Conservation (phyloP, 768 basidiomycete species). For the Hericium rajendrae region DNA sequence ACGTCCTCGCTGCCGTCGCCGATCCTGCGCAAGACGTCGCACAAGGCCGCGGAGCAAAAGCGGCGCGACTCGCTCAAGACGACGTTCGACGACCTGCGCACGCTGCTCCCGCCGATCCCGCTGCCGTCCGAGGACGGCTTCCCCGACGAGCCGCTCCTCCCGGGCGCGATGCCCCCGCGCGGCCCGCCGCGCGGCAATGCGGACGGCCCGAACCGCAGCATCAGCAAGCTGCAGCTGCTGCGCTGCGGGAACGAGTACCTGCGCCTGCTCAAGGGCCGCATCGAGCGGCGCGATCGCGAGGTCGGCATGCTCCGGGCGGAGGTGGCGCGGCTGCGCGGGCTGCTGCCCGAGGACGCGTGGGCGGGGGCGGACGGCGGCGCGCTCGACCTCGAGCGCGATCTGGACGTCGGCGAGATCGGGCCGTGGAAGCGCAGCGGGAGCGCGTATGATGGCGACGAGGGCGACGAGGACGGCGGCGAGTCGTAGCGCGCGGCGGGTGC, state of each 20-base stretch:
- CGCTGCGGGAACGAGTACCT: constrained; percentile 90
- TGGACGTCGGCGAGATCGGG: constrained; percentile 44
- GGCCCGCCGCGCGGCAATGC: constrained; percentile 77
- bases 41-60: constrained; percentile 97
- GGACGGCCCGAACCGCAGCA: constrained; percentile 91
- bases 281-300: constrained; percentile 75
- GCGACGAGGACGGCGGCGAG: constrained; percentile 8
- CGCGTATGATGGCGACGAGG: constrained; percentile 10
- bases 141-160: constrained; percentile 66
- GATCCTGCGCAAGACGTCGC: constrained; percentile 64
- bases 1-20: constrained; percentile 18
- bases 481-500: background rate
- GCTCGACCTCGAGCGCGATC: constrained; percentile 47
- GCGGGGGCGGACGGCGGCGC: constrained; percentile 23
- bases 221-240: constrained; percentile 87
- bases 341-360: constrained; percentile 23
- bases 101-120: constrained; percentile 81
- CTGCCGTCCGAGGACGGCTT: constrained; percentile 66
- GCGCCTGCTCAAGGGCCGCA: constrained; percentile 60
- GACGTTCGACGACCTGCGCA: constrained; percentile 79
- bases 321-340: constrained; percentile 44
- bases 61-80: constrained; percentile 94
- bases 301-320: constrained; percentile 59
- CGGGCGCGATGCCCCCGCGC: constrained; percentile 83
- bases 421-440: constrained; percentile 14